Conservation (phyloP, 2,329 filamentous ascomycete genomes). For the Cladosporium sp. region DNA sequence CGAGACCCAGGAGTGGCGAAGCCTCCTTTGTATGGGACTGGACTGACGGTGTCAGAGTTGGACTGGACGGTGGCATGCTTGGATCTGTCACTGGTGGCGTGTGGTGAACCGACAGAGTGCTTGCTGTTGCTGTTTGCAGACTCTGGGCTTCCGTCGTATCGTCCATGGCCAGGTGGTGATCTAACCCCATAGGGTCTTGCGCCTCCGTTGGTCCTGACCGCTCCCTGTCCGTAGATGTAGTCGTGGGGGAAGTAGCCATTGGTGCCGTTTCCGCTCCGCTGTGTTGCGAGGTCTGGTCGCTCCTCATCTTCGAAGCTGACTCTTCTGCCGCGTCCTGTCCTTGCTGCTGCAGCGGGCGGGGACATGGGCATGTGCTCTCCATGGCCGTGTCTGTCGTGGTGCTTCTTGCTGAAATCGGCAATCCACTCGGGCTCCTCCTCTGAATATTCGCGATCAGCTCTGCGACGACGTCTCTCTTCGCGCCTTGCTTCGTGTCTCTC, state of each 20-base stretch:
- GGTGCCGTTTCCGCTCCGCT: background rate
- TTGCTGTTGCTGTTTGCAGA: background rate
- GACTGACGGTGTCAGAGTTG: background rate
- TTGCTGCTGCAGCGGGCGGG: background rate
- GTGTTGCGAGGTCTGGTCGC: background rate
- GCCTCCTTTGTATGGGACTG: slow-evolving; percentile 1
- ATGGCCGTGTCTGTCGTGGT: background rate
- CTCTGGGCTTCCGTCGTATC: background rate
- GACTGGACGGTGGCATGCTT: slow-evolving; percentile 9
- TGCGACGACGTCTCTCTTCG: slow-evolving; percentile 4
- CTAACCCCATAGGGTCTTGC: background rate
- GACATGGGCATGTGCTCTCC: slow-evolving; percentile 1
- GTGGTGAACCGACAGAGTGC: background rate
- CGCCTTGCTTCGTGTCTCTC: background rate
- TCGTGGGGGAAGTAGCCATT: background rate
- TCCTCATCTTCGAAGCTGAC: slow-evolving; percentile 18
- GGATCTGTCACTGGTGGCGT: background rate
- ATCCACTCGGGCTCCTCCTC: slow-evolving; percentile 14
- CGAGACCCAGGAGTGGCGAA: slow-evolving; percentile 10
- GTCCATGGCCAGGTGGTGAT: background rate
- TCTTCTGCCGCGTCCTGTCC: background rate
- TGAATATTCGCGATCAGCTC: background rate
- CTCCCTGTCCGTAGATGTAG: slow-evolving; percentile 4
- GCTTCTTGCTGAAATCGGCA: slow-evolving; percentile 12
- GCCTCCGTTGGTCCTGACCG: background rate